Conservation (phyloP, 1,284 basidiomycete species). For the Coriolopsis trogii region DNA sequence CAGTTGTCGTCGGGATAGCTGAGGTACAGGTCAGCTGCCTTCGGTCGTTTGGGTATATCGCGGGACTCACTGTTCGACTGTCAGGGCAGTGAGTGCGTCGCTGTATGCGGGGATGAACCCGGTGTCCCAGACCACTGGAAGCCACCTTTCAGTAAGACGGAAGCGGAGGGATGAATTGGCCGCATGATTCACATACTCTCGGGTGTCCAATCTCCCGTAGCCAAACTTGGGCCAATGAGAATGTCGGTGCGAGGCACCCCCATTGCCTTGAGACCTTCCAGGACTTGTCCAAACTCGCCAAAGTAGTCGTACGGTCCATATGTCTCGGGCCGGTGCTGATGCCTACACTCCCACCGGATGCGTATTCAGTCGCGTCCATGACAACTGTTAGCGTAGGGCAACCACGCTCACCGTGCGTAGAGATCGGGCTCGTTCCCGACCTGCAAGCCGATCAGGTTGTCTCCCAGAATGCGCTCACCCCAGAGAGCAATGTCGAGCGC, state of each 20-base stretch:
- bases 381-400: too few relatives aligned
- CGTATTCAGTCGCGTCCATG: too few relatives aligned
- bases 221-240: conserved; percentile 65
- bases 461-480: conserved; percentile 46
- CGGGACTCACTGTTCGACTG: conserved; percentile 54
- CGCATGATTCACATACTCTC: conserved; percentile 30
- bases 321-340: conserved; percentile 32
- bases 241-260: conserved; percentile 47
- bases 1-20: conserved; percentile 65
- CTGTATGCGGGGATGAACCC: conserved; percentile 55
- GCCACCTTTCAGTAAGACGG: neutral
- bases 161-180: neutral
- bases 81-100: conserved; percentile 48
- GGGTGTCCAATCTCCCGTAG: conserved; percentile 51
- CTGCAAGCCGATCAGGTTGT: conserved; percentile 48
- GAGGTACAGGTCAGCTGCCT: neutral
- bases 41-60: neutral
- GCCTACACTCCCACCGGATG: conserved; percentile 24
- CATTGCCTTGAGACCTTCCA: conserved; percentile 44
- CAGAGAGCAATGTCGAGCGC: conserved; percentile 47
- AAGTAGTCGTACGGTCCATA: conserved; percentile 52
- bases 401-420: conserved; percentile 38
- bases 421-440: conserved; percentile 63
- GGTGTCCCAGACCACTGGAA: conserved; percentile 52
- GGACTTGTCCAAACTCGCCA: conserved; percentile 46